Percentiles rank a stretch among this genome's conserved stretches.
Evolutionary conservation across 495 filamentous ascomycete genomes (phyloP).

Genomic region (Chaetomium tenue): DNA sequence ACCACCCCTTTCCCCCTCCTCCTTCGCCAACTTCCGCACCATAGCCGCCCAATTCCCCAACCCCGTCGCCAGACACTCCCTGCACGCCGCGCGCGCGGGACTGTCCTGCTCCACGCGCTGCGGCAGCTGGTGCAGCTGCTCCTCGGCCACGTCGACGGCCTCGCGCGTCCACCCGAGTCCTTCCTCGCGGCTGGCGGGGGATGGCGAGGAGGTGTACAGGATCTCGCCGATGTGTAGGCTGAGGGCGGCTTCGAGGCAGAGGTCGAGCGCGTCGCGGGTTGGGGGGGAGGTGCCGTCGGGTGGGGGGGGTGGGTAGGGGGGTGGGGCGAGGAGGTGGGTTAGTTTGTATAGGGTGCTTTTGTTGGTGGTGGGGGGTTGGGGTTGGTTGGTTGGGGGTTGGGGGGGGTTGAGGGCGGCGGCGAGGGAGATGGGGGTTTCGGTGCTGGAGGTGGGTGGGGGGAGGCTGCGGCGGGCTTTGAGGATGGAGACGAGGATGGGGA

Average conservation of each 20-base stretch:
- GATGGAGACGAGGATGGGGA: conserved; percentile 84
- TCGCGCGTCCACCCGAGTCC: conserved; percentile 84
- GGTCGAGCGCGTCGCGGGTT: conserved; percentile 55
- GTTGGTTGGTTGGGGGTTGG: not conserved
- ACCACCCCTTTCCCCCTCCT: conserved; percentile 47
- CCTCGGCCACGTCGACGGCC: conserved; percentile 64
- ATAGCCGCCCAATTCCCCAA: conserved; percentile 75
- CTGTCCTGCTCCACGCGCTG: conserved; percentile 8
- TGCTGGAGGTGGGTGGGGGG: conserved; percentile 25
- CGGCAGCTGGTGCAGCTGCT: conserved; percentile 41
- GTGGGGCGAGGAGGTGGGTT: conserved; percentile 47
- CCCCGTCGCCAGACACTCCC: conserved; percentile 68
- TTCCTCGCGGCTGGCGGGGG: conserved; percentile 46
- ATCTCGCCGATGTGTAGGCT: conserved; percentile 94
- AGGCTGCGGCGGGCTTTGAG: conserved; percentile 65
- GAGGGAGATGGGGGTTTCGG: conserved; percentile 2
- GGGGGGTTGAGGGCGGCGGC: conserved; percentile 6
- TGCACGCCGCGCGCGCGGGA: conserved; percentile 55
- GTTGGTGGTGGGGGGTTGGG: too few species aligned
- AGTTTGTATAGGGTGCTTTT: conserved; percentile 23
- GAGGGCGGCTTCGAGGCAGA: conserved; percentile 80
- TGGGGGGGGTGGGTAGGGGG: conserved; percentile 62
- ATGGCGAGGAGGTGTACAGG: conserved; percentile 59
- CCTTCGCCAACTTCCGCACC: conserved; percentile 58
- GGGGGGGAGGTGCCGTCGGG: conserved; percentile 65